A percentile compares a stretch with the other conserved stretches of the same genome.
These are phyloP conservation scores for Candida jianshihensis DNA, from an alignment of 805 yeast species.

Conservation along the genomic window DNA sequence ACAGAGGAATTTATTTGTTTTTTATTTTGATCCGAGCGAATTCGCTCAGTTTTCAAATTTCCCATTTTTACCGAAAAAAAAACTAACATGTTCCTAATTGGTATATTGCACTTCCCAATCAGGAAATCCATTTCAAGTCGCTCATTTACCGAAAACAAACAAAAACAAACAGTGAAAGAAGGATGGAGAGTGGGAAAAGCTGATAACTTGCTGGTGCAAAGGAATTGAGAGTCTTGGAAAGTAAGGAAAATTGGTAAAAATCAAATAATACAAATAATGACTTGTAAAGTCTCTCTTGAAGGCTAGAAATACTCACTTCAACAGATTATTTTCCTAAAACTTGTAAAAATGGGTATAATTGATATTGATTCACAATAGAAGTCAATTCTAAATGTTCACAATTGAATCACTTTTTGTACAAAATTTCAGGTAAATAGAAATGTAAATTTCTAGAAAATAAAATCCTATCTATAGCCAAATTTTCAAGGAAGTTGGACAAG, in stretches of 20 bases:
- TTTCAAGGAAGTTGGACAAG: background rate
- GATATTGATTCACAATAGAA: constrained; percentile 2
- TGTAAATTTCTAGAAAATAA: constrained; percentile 1
- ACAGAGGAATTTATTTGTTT: too few relatives aligned
- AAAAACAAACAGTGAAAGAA: background rate
- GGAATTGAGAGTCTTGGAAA: too few relatives aligned
- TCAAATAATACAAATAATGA: too few relatives aligned
- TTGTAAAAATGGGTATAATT: constrained; percentile 3
- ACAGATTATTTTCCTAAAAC: constrained; percentile 10
- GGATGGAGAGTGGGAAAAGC: background rate
- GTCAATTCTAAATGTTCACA: constrained; percentile 2
- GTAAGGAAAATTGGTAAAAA: too few relatives aligned
- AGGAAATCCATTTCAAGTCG: constrained; percentile 1
- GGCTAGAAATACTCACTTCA: constrained; percentile 5
- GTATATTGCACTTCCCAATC: background rate
- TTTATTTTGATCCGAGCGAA: too few relatives aligned
- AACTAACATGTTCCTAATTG: background rate
- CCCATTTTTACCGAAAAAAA: too few relatives aligned
- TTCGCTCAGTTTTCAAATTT: too few relatives aligned
- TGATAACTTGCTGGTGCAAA: too few relatives aligned
- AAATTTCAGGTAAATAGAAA: constrained; percentile 4
- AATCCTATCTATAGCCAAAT: too few relatives aligned
- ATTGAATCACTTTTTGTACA: constrained; percentile 2
- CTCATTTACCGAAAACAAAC: background rate
- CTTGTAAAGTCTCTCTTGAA: too few relatives aligned